Conservation (phyloP, 148 eudicot genomes). For the Spergularia bocconei region DNA sequence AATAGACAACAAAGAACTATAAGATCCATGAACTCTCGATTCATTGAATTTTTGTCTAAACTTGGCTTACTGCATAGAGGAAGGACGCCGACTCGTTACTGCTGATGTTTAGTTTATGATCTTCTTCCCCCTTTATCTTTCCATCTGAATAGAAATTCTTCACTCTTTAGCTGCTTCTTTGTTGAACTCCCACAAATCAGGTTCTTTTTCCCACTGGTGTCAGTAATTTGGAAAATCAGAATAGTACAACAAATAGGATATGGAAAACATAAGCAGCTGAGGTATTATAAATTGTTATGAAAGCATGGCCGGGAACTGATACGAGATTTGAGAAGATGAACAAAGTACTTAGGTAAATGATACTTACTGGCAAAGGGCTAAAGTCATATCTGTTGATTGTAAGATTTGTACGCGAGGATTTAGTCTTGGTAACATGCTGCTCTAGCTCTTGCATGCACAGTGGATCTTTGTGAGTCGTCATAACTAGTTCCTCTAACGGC, state of each 20-base stretch:
- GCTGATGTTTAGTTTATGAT: too few species aligned
- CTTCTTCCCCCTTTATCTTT: too few species aligned
- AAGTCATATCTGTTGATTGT: constrained; percentile 22
- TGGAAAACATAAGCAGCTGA: neutral
- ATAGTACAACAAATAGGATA: neutral
- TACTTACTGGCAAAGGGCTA: constrained; percentile 40
- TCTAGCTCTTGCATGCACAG: constrained; percentile 32
- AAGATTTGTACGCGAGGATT: neutral
- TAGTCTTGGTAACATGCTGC: constrained; percentile 8
- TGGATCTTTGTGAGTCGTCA: constrained; percentile 19
- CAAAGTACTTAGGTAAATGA: neutral
- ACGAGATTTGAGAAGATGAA: neutral
- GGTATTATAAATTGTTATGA: neutral
- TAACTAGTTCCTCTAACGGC: constrained; percentile 35
- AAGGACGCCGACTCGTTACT: too few species aligned
- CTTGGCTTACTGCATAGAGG: too few species aligned
- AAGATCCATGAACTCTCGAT: too few species aligned
- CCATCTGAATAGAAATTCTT: neutral
- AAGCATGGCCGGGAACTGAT: too few species aligned
- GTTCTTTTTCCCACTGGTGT: constrained; percentile 24
- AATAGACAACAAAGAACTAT: too few species aligned
- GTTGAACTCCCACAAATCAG: neutral
- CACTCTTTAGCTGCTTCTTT: neutral
- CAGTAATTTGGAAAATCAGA: neutral
- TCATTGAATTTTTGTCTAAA: too few species aligned